phyloP scores from a whole-genome alignment of 495 filamentous ascomycete genomes.

The Talaromyces ruber region DNA sequence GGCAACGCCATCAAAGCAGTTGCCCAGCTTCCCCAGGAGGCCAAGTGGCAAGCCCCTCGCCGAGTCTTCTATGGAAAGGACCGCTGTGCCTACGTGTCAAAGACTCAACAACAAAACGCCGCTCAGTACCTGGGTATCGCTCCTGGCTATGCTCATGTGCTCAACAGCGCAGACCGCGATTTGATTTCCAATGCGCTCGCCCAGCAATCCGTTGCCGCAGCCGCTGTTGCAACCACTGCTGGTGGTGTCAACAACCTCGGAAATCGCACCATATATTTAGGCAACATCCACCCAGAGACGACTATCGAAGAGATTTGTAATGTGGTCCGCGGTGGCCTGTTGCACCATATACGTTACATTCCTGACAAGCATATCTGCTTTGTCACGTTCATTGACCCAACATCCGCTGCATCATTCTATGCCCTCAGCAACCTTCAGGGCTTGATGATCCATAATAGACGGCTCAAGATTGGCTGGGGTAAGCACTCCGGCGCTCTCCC shows the following conservation, averaged over 20 bases:
- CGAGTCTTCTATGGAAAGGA: slow-evolving; percentile 99
- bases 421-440: slow-evolving; percentile 95
- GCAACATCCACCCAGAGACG: slow-evolving; percentile 97
- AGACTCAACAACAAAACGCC: slow-evolving; percentile 98
- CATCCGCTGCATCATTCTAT: slow-evolving; percentile 95
- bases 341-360: slow-evolving; percentile 98
- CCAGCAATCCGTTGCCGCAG: slow-evolving; percentile 94
- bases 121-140: slow-evolving; percentile 97
- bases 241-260: slow-evolving; percentile 95
- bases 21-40: slow-evolving; percentile 87
- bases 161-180: slow-evolving; percentile 91
- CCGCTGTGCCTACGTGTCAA: slow-evolving; percentile 95
- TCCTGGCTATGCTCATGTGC: slow-evolving; percentile 92
- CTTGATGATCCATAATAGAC: slow-evolving; percentile 97
- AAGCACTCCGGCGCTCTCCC: slow-evolving; percentile 97
- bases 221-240: slow-evolving; percentile 91
- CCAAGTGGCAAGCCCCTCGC: slow-evolving; percentile 91
- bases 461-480: slow-evolving; percentile 97
- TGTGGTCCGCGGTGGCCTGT: slow-evolving; percentile 82
- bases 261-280: slow-evolving; percentile 94
- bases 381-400: slow-evolving; percentile 98
- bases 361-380: slow-evolving; percentile 99
- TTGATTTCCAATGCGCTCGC: slow-evolving; percentile 92
- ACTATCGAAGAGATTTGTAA: slow-evolving; percentile 99
- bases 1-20: slow-evolving; percentile 99